phyloP scores from a whole-genome alignment of 352 stramenopile genomes.

The Globisporangium recalcitrans region DNA sequence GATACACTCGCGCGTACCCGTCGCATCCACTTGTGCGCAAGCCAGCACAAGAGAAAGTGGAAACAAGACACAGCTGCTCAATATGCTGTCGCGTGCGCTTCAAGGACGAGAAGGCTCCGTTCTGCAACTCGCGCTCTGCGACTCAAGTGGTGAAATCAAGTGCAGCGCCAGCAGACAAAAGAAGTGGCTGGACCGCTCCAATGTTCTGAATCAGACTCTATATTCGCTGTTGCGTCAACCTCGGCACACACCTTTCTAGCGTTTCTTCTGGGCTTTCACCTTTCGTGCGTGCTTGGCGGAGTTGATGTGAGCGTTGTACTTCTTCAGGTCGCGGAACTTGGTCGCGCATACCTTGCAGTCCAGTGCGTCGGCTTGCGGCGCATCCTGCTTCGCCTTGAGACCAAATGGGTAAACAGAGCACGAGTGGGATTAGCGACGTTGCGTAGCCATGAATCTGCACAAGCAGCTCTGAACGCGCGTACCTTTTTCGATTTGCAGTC shows the following conservation, averaged over 20 bases:
- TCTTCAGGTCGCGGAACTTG: conserved; percentile 62
- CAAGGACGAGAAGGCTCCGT: background rate
- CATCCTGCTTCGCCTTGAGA: conserved; percentile 14
- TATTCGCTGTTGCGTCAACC: background rate
- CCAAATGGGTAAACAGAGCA: background rate
- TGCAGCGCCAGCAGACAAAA: background rate
- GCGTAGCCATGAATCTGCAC: too few species aligned
- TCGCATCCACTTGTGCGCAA: background rate
- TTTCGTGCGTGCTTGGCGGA: conserved; percentile 79
- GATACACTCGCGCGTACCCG: background rate
- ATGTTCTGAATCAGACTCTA: background rate
- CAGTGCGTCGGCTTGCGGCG: conserved; percentile 20
- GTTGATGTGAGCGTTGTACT: conserved; percentile 86
- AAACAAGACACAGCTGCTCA: background rate
- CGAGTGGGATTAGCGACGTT: too few species aligned
- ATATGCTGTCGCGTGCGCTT: background rate
- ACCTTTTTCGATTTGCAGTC: conserved; percentile 9
- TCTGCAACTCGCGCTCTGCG: background rate
- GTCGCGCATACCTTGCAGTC: conserved; percentile 52
- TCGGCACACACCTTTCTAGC: background rate
- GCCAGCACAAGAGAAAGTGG: background rate
- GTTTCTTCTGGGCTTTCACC: conserved; percentile 56
- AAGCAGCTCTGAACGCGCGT: background rate
- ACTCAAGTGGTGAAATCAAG: background rate
- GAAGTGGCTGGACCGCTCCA: too few species aligned